Conservation (phyloP, 768 basidiomycete species). For the Hypholoma sublateritium region DNA sequence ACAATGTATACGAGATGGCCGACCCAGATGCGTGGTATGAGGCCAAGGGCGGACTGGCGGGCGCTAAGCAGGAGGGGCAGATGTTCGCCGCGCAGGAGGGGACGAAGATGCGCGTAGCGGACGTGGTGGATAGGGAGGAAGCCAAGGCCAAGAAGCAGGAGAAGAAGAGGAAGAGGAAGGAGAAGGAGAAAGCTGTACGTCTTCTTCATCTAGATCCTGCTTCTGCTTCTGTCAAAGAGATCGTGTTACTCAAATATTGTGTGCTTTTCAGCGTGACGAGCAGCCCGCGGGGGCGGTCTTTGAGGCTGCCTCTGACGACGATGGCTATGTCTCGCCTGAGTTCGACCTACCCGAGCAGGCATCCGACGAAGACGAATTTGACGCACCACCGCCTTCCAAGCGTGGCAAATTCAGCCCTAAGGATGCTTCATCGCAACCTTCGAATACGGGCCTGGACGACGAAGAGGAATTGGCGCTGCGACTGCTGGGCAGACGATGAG, state of each 20-base stretch:
- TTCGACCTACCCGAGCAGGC: constrained; percentile 49
- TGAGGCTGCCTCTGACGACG: constrained; percentile 39
- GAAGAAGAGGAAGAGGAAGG: constrained; percentile 91
- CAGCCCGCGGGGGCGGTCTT: constrained; percentile 32
- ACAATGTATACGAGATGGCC: constrained; percentile 82
- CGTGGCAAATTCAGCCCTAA: constrained; percentile 18
- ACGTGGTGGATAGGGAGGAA: constrained; percentile 76
- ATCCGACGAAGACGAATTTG: constrained; percentile 34
- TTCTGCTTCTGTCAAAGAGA: background rate
- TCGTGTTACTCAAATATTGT: constrained; percentile 1
- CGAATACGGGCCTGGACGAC: constrained; percentile 27
- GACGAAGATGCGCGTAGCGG: constrained; percentile 66
- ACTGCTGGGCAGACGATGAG: constrained; percentile 36
- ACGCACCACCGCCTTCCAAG: constrained; percentile 30
- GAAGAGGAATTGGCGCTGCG: constrained; percentile 59
- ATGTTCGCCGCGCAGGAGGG: constrained; percentile 75
- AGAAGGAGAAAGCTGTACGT: constrained; percentile 56
- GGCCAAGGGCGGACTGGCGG: constrained; percentile 60
- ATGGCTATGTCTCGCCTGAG: constrained; percentile 72
- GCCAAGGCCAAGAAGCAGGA: constrained; percentile 88
- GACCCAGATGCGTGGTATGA: constrained; percentile 71
- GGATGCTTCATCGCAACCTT: constrained; percentile 10
- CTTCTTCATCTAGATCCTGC: constrained; percentile 1
- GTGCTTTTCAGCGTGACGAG: constrained; percentile 26
- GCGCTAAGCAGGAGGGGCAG: constrained; percentile 63